Conservation (phyloP, 2,329 filamentous ascomycete genomes). For the Acrocalymma vagum region DNA sequence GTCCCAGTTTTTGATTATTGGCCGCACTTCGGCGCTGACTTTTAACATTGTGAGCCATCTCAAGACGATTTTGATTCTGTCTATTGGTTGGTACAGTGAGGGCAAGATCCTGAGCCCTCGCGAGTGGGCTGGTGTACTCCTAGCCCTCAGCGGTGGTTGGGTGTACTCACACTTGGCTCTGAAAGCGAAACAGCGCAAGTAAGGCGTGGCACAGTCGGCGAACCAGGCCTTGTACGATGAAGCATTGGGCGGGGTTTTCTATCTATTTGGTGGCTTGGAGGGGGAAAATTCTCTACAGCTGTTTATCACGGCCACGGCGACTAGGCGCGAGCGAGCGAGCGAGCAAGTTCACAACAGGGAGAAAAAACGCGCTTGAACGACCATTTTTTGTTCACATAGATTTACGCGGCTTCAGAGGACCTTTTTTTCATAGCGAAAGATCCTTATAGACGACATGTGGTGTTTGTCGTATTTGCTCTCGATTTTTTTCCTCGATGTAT, state of each 20-base stretch:
- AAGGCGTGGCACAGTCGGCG: slow-evolving; percentile 14
- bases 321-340: slow-evolving; percentile 4
- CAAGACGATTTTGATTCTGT: slow-evolving; percentile 57
- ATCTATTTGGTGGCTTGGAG: neutral
- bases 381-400: slow-evolving; percentile 2
- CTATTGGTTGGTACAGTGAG: slow-evolving; percentile 57
- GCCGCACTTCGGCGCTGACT: slow-evolving; percentile 49
- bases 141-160: slow-evolving; percentile 55
- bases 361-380: neutral
- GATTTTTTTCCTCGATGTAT: too few relatives aligned
- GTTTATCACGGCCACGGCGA: too few relatives aligned
- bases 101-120: slow-evolving; percentile 49
- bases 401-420: slow-evolving; percentile 2
- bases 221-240: slow-evolving; percentile 8
- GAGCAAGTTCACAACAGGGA: slow-evolving; percentile 1
- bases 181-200: slow-evolving; percentile 43
- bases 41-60: slow-evolving; percentile 54
- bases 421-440: neutral
- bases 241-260: slow-evolving; percentile 5
- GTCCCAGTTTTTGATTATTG: slow-evolving; percentile 54
- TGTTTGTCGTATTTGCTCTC: too few relatives aligned
- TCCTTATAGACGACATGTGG: too few relatives aligned
- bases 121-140: slow-evolving; percentile 53
- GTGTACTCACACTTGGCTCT: slow-evolving; percentile 54
- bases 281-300: too few relatives aligned